phyloP scores from a whole-genome alignment of 108 stramenopile species.

The Cyclotella baltica region DNA sequence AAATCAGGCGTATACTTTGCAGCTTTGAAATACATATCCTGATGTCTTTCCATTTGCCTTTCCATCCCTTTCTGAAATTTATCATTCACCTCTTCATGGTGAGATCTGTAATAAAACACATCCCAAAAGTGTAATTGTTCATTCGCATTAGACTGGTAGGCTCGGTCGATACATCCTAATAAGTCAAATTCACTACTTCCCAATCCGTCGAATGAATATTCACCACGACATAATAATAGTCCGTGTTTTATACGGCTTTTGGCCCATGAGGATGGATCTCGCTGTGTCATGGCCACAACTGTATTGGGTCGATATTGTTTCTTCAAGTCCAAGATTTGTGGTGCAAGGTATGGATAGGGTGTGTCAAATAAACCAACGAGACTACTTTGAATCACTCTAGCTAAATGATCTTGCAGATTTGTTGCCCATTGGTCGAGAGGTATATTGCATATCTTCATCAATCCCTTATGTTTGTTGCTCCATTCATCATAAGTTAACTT shows the following conservation, averaged over 20 bases:
- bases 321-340: constrained; percentile 34
- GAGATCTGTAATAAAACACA: constrained; percentile 43
- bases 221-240: constrained; percentile 37
- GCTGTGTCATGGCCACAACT: constrained; percentile 42
- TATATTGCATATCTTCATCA: constrained; percentile 18
- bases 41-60: constrained; percentile 48
- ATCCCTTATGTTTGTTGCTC: neutral
- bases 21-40: constrained; percentile 24
- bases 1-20: constrained; percentile 42
- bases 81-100: constrained; percentile 13
- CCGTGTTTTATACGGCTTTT: constrained; percentile 47
- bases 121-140: constrained; percentile 44
- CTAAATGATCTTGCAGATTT: constrained; percentile 26
- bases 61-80: constrained; percentile 32
- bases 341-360: constrained; percentile 47
- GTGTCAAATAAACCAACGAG: constrained; percentile 54
- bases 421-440: constrained; percentile 30
- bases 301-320: constrained; percentile 14
- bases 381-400: constrained; percentile 26
- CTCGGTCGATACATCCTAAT: constrained; percentile 42
- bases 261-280: constrained; percentile 42
- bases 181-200: constrained; percentile 49
- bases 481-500: constrained; percentile 10
- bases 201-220: constrained; percentile 33
- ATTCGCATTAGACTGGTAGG: constrained; percentile 1